phyloP scores from a whole-genome alignment of 331 rosid genomes.

The Rosa hybrid region DNA sequence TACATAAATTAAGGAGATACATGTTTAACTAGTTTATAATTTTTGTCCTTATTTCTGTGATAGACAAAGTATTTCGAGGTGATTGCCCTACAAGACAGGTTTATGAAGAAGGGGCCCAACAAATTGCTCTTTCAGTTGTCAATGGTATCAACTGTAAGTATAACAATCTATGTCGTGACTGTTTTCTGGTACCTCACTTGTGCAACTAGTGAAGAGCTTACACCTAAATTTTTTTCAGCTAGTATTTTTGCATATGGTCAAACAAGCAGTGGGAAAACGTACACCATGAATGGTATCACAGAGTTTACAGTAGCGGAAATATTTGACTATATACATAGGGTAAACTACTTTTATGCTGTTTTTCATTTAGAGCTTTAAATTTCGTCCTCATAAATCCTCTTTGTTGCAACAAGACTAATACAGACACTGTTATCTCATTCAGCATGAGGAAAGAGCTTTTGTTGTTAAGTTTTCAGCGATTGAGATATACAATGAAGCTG shows the following conservation, averaged over 20 bases:
- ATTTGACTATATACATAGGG: conserved; percentile 82
- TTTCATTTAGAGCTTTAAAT: conserved; percentile 13
- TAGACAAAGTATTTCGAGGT: conserved; percentile 88
- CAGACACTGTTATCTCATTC: conserved; percentile 16
- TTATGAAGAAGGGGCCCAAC: conserved; percentile 86
- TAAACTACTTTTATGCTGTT: conserved; percentile 28
- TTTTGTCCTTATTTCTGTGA: conserved; percentile 33
- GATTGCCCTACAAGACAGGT: conserved; percentile 86
- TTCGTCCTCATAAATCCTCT: not conserved
- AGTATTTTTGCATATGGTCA: conserved; percentile 98
- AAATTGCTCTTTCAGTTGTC: conserved; percentile 92
- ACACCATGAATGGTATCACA: conserved; percentile 96
- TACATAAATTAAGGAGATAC: conserved; percentile 2
- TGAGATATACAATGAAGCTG: conserved; percentile 97
- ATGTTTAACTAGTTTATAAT: not conserved
- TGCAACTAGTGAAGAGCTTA: conserved; percentile 15
- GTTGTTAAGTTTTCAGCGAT: conserved; percentile 89
- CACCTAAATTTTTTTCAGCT: conserved; percentile 52
- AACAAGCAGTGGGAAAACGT: conserved; percentile 98
- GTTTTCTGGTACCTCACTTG: conserved; percentile 30
- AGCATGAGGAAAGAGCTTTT: conserved; percentile 98
- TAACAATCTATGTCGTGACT: conserved; percentile 1
- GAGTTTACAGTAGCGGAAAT: conserved; percentile 86
- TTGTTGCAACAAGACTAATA: not conserved
- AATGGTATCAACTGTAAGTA: conserved; percentile 92